These are phyloP conservation scores for Drosera spatulata DNA, from an alignment of 179 eudicot genomes.

Conservation along the genomic window DNA sequence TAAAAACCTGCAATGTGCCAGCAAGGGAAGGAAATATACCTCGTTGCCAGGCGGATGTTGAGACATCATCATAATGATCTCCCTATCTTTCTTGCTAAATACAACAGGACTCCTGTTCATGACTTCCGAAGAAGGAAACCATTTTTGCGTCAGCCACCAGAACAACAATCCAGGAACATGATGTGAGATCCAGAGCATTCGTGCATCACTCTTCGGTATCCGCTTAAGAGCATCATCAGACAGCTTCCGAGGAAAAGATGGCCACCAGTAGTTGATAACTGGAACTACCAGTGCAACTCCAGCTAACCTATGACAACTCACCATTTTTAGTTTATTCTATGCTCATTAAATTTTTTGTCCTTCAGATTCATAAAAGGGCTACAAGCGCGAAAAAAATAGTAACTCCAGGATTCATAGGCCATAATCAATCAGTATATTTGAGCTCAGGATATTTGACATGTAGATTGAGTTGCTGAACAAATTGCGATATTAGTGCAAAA, in stretches of 20 bases:
- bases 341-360: no score
- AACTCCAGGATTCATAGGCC: no score
- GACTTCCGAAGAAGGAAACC: slow-evolving; percentile 3
- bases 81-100: slow-evolving; percentile 14
- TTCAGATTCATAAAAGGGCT: no score
- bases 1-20: neutral
- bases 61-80: slow-evolving; percentile 16
- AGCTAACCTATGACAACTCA: slow-evolving; percentile 6
- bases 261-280: slow-evolving; percentile 24
- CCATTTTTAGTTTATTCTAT: no score
- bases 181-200: slow-evolving; percentile 14
- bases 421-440: no score
- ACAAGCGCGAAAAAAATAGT: no score
- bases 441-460: no score
- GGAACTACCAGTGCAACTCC: slow-evolving; percentile 22
- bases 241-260: slow-evolving; percentile 15
- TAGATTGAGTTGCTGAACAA: no score
- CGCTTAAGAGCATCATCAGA: slow-evolving; percentile 3
- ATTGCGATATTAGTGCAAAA: no score
- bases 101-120: slow-evolving; percentile 3
- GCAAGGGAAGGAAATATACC: neutral
- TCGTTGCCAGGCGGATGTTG: neutral
- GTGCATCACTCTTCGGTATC: slow-evolving; percentile 9
- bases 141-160: slow-evolving; percentile 11
- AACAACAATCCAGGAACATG: slow-evolving; percentile 3